These are phyloP conservation scores for Endotrypanum monterogeii DNA, from an alignment of 208 protist species.

Conservation along the genomic window DNA sequence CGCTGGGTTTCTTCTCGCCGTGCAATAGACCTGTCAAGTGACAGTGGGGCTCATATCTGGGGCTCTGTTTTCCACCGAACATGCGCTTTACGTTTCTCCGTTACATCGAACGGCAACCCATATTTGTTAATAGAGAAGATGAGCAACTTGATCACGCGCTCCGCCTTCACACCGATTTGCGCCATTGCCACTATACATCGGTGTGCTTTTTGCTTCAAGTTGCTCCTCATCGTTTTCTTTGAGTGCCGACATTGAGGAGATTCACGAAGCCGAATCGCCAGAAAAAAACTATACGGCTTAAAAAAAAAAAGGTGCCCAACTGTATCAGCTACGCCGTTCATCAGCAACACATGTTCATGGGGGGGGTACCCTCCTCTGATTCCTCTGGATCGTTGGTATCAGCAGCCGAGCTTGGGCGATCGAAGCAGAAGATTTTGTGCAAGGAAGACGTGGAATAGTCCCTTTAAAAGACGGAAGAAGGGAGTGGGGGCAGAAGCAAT, in stretches of 20 bases:
- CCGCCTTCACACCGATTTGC: background rate
- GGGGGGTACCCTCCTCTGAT: background rate
- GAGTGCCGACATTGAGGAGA: background rate
- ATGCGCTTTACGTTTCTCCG: conserved; percentile 15
- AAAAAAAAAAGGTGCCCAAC: background rate
- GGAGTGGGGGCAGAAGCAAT: background rate
- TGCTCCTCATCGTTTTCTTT: background rate
- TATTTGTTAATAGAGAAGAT: background rate
- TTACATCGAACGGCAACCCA: conserved; percentile 1
- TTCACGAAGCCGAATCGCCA: background rate
- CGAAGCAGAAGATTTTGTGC: conserved; percentile 93
- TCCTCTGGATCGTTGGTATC: conserved; percentile 37
- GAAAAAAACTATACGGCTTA: too few relatives aligned
- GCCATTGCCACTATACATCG: background rate
- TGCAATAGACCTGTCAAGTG: background rate
- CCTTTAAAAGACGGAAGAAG: background rate
- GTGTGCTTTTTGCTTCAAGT: too few relatives aligned
- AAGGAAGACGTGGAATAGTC: conserved; percentile 42
- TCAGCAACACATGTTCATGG: background rate
- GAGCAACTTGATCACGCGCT: background rate
- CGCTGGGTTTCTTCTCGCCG: background rate
- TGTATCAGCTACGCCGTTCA: background rate
- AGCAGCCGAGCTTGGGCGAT: conserved; percentile 78
- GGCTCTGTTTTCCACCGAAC: conserved; percentile 7
- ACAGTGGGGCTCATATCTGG: background rate